A percentile compares a stretch with the other conserved stretches of the same genome.
Evolutionary conservation across 352 stramenopile genomes (phyloP).

Genomic region (Phytophthora capsici): DNA sequence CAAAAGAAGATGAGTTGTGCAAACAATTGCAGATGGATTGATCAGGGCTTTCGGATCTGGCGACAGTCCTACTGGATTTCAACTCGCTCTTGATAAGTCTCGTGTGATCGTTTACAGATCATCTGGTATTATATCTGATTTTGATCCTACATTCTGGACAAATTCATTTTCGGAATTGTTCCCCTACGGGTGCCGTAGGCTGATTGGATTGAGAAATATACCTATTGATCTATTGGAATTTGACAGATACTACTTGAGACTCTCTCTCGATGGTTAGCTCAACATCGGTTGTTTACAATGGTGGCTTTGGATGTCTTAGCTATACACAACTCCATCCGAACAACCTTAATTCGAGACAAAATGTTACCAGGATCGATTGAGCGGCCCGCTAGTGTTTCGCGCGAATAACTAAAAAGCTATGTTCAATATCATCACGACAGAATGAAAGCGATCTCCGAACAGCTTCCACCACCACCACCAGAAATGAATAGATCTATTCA

Average conservation of each 20-base stretch:
- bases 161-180: conserved; percentile 7
- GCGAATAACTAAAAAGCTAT: neutral
- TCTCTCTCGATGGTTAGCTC: neutral
- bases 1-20: conserved; percentile 1
- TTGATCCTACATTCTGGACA: conserved; percentile 25
- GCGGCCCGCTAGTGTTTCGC: neutral
- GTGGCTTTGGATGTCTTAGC: conserved; percentile 12
- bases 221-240: conserved; percentile 3
- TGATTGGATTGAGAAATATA: conserved; percentile 16
- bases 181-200: conserved; percentile 24
- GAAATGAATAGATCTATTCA: neutral
- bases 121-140: conserved; percentile 23
- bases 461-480: neutral
- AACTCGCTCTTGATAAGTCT: neutral
- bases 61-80: neutral
- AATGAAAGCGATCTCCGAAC: neutral
- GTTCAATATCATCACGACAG: neutral
- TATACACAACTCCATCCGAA: neutral
- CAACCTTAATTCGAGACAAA: conserved; percentile 1
- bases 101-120: conserved; percentile 15
- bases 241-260: conserved; percentile 5
- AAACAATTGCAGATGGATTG: conserved; percentile 1
- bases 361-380: neutral
- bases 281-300: neutral
- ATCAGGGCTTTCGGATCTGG: neutral